Evolutionary conservation across 495 filamentous ascomycete species (phyloP).

Genomic region (Aspergillus nidulans): DNA sequence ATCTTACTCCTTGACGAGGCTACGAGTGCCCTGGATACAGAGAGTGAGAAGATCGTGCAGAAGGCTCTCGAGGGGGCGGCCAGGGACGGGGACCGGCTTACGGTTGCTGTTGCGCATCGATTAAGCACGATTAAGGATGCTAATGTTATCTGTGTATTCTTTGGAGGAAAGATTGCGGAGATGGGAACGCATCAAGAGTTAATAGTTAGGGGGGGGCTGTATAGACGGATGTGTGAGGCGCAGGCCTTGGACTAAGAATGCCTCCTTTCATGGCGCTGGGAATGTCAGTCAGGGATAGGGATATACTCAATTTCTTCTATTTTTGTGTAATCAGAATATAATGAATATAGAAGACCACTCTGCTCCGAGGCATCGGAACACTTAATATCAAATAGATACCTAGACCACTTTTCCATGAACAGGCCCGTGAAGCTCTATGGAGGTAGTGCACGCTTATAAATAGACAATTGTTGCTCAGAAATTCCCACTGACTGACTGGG

Average conservation of each 20-base stretch:
- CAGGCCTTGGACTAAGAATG: constrained; percentile 7
- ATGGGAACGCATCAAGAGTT: constrained; percentile 66
- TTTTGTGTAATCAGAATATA: too few species aligned
- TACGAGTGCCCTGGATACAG: constrained; percentile 74
- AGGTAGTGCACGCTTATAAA: too few species aligned
- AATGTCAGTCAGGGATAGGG: too few species aligned
- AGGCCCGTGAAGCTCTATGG: too few species aligned
- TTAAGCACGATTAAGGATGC: constrained; percentile 78
- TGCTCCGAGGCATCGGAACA: too few species aligned
- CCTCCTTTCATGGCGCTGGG: too few species aligned
- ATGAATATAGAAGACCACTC: too few species aligned
- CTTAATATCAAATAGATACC: too few species aligned
- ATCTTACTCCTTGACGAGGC: constrained; percentile 77
- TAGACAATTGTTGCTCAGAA: too few species aligned
- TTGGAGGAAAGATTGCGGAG: constrained; percentile 69
- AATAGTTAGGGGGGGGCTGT: constrained; percentile 26
- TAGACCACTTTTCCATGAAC: too few species aligned
- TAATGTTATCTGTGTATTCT: constrained; percentile 79
- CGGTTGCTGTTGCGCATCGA: constrained; percentile 74
- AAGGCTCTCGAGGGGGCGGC: constrained; percentile 71
- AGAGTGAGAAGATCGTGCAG: constrained; percentile 79
- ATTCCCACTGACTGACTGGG: too few species aligned
- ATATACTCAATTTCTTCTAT: too few species aligned
- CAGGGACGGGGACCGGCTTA: constrained; percentile 57
- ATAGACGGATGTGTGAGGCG: constrained; percentile 5